These are phyloP conservation scores for Tanacetum coccineum DNA, from an alignment of 129 eudicot species.

Conservation along the genomic window DNA sequence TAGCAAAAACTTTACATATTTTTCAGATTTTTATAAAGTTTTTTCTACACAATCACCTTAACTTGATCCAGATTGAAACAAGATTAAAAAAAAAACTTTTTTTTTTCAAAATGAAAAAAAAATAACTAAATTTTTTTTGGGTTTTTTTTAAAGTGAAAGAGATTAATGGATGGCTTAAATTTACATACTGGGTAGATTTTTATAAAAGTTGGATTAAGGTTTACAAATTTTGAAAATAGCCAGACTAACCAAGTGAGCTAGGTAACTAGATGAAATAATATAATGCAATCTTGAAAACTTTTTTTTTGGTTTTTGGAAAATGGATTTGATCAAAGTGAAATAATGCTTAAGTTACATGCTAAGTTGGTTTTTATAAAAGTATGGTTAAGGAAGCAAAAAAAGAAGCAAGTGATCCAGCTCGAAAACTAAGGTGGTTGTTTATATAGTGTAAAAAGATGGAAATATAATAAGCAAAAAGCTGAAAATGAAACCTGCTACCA, in stretches of 20 bases:
- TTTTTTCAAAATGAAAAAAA: not conserved
- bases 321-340: not conserved
- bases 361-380: conserved; percentile 16
- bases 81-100: not conserved
- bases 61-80: conserved; percentile 26
- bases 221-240: conserved; percentile 18
- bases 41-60: conserved; percentile 31
- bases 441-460: conserved; percentile 10
- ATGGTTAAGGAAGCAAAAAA: conserved; percentile 23
- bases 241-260: conserved; percentile 33
- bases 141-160: not conserved
- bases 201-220: conserved; percentile 34
- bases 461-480: conserved; percentile 10
- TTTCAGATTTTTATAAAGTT: conserved; percentile 35
- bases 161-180: not conserved
- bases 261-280: not conserved
- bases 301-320: conserved; percentile 2
- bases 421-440: conserved; percentile 17
- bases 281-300: not conserved
- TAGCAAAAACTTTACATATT: conserved; percentile 30
- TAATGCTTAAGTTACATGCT: conserved; percentile 16
- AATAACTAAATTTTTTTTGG: not conserved
- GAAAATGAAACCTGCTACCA: conserved; percentile 19
- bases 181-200: conserved; percentile 43
- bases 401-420: conserved; percentile 19